Base-by-base conservation (phyloP, 441 rosid species). In the Croton laevigatus region DNA sequence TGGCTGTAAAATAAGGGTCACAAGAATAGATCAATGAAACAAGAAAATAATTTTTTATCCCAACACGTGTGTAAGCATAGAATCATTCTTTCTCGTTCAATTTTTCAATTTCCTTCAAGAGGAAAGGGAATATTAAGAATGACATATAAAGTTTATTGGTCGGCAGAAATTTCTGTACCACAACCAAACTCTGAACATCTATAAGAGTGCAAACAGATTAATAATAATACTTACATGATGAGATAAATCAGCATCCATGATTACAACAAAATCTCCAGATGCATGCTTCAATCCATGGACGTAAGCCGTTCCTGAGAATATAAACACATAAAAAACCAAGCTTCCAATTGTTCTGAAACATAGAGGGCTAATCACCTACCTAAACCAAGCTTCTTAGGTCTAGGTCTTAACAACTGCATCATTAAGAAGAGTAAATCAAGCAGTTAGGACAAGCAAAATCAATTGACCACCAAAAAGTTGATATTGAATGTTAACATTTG, bases 231-330 rank as follows among this genome's bases (percentile, higher is more conserved):
- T 89, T 83, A 91, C 99, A 87, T 96, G 99, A 83, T 96, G 99
- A 45, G 99, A 95, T 55, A 95, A 85, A 89, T 93, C 98, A 76
- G 99, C 99, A 84, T 91, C 99, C 98, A 96, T 93, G 72, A 96
- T 93, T 19, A 96, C 96, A 55, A 96, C 87, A 73, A 93, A 93
- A 75, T 89, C 89, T 37, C 98, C 99, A 3, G 97, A 80, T 8
- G 93, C 98, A 85, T 96, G 93, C 79, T 88, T 89, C 85, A 96
- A 78, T 59, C 99, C 97, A 80, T 93, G 96, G 57, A 86, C 53
- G 65, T 96, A 96, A 65, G 99, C 97, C 57, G 98, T 96, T 66
- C 99, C 98, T 96, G 82, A 75, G 61, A 78, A 59, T 12, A 72
- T 60, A 71, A 57, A 73, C 22, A 51, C 60, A 66, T 73, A 65